Conservation (phyloP, 2,329 filamentous ascomycete species). For the Colletotrichum sidae region DNA sequence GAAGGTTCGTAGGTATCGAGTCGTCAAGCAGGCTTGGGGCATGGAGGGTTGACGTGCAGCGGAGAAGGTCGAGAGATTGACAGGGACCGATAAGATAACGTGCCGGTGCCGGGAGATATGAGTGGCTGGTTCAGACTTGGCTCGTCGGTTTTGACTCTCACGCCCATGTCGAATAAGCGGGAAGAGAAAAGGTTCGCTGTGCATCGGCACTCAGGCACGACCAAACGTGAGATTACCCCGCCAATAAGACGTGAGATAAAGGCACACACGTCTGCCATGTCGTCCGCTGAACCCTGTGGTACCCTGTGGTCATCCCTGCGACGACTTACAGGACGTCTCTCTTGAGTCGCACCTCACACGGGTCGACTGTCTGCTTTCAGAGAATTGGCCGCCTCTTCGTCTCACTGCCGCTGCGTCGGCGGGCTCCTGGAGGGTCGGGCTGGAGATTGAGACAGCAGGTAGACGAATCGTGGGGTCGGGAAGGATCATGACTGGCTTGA, state of each 20-base stretch:
- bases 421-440: constrained; percentile 33
- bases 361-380: constrained; percentile 22
- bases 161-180: too few relatives aligned
- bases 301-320: constrained; percentile 31
- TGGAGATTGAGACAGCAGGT: constrained; percentile 30
- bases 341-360: constrained; percentile 25
- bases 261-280: constrained; percentile 24
- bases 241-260: constrained; percentile 32
- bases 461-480: constrained; percentile 31
- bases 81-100: constrained; percentile 38
- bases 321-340: constrained; percentile 20
- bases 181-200: constrained; percentile 13
- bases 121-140: constrained; percentile 30
- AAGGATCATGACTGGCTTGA: constrained; percentile 27
- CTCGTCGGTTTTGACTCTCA: not conserved
- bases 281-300: constrained; percentile 24
- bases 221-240: constrained; percentile 22
- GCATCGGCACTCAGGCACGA: constrained; percentile 27
- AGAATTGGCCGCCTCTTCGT: constrained; percentile 28
- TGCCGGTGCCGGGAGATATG: constrained; percentile 28
- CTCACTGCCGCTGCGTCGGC: constrained; percentile 21
- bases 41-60: constrained; percentile 31
- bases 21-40: not conserved
- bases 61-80: constrained; percentile 28
- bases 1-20: constrained; percentile 31